A percentile compares a stretch with the other conserved stretches of the same genome.
These are phyloP conservation scores for Blakeslea trispora DNA, from an alignment of 371 early-diverging fungal species.

Conservation along the genomic window DNA sequence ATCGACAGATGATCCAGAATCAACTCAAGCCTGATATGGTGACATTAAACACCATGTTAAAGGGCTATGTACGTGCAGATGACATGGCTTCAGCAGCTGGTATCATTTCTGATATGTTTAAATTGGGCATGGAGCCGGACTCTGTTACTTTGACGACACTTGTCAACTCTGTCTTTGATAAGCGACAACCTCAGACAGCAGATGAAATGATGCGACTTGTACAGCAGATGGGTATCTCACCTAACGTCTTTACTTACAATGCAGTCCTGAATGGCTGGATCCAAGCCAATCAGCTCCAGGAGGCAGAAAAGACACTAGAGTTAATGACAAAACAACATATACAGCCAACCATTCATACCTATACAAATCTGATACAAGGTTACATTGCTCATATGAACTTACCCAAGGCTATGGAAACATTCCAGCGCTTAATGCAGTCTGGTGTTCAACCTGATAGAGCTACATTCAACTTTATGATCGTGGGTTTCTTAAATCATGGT, in stretches of 20 bases:
- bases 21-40: constrained; percentile 42
- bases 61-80: constrained; percentile 31
- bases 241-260: constrained; percentile 50
- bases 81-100: constrained; percentile 26
- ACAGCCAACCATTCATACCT: constrained; percentile 46
- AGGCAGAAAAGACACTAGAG: constrained; percentile 41
- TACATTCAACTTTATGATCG: constrained; percentile 47
- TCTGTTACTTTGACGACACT: constrained; percentile 47
- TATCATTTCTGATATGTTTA: constrained; percentile 46
- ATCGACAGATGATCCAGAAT: constrained; percentile 36
- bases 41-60: constrained; percentile 54
- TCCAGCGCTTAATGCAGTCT: constrained; percentile 27
- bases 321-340: constrained; percentile 14
- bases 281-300: constrained; percentile 20
- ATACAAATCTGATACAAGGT: constrained; percentile 50
- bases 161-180: constrained; percentile 41
- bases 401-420: constrained; percentile 39
- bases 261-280: constrained; percentile 50
- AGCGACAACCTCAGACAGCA: constrained; percentile 24
- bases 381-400: constrained; percentile 34
- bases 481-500: constrained; percentile 36
- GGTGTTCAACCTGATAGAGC: constrained; percentile 46
- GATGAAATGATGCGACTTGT: constrained; percentile 33
- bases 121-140: constrained; percentile 36
- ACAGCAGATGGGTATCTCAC: constrained; percentile 30